A percentile compares a stretch with the other conserved stretches of the same genome.
Conservation (phyloP, 805 yeast species). For the Kazachstania bromeliacearum region DNA sequence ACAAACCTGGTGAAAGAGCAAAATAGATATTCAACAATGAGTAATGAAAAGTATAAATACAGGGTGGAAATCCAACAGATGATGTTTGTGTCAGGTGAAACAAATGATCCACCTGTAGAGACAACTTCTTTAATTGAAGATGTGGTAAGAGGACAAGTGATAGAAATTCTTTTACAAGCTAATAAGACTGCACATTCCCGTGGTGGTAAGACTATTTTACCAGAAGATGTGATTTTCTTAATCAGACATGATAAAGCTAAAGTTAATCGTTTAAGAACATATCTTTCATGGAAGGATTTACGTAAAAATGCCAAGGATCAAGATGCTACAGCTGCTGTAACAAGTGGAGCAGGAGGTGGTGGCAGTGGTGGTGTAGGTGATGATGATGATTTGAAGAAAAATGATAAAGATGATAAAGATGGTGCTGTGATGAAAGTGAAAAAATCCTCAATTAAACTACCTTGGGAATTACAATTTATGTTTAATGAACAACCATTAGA, state of each 20-base stretch:
- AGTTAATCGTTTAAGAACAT: constrained; percentile 82
- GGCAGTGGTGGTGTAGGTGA: constrained; percentile 15
- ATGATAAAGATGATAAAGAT: constrained; percentile 33
- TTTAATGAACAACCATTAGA: constrained; percentile 82
- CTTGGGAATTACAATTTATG: constrained; percentile 95
- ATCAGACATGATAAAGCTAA: constrained; percentile 92
- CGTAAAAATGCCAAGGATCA: constrained; percentile 70
- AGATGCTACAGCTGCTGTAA: constrained; percentile 51
- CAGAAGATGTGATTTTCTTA: constrained; percentile 88
- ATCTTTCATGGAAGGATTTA: constrained; percentile 93
- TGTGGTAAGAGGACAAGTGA: constrained; percentile 88
- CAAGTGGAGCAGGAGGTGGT: constrained; percentile 37
- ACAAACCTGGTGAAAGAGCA: no score
- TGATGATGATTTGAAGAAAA: constrained; percentile 30
- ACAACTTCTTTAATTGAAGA: constrained; percentile 92
- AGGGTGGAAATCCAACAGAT: constrained; percentile 92
- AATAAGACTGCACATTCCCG: constrained; percentile 67
- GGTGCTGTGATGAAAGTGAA: constrained; percentile 47
- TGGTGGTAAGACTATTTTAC: constrained; percentile 75
- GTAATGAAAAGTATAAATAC: constrained; percentile 54
- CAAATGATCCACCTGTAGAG: constrained; percentile 87
- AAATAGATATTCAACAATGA: no score
- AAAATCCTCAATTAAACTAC: constrained; percentile 72
- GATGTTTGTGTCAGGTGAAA: constrained; percentile 98
- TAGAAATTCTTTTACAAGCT: constrained; percentile 71